Conservation (phyloP, 441 rosid species). For the Adansonia gregorii region DNA sequence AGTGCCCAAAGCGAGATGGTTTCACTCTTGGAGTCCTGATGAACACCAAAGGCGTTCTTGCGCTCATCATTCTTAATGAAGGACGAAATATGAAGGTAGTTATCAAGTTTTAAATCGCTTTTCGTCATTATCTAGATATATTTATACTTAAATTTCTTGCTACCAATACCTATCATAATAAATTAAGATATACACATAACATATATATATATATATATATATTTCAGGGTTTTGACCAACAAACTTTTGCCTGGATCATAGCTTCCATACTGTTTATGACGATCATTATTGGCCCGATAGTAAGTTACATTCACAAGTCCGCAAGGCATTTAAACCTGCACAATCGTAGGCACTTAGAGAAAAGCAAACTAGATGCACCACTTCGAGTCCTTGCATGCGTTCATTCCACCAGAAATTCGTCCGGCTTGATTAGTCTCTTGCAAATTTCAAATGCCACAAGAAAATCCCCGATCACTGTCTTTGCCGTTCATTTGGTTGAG, state of each 20-base stretch:
- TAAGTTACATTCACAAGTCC: conserved; percentile 32
- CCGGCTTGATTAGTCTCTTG: conserved; percentile 50
- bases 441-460: conserved; percentile 50
- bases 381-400: conserved; percentile 50
- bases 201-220: too few relatives aligned
- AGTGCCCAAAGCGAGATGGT: conserved; percentile 37
- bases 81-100: conserved; percentile 39
- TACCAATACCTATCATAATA: too few relatives aligned
- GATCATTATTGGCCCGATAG: conserved; percentile 44
- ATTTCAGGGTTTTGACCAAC: conserved; percentile 46
- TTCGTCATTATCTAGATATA: neutral
- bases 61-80: conserved; percentile 40
- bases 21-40: conserved; percentile 46
- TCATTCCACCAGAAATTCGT: conserved; percentile 38
- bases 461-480: conserved; percentile 46
- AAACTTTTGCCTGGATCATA: conserved; percentile 39
- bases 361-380: conserved; percentile 40
- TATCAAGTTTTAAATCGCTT: neutral
- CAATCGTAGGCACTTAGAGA: conserved; percentile 40
- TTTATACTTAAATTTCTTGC: too few relatives aligned
- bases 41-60: conserved; percentile 57
- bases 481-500: conserved; percentile 56
- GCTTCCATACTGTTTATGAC: conserved; percentile 46
- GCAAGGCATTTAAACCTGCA: conserved; percentile 27
- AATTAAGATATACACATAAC: too few relatives aligned